phyloP scores from a whole-genome alignment of 495 filamentous ascomycete genomes.

The Copromyces sp. region DNA sequence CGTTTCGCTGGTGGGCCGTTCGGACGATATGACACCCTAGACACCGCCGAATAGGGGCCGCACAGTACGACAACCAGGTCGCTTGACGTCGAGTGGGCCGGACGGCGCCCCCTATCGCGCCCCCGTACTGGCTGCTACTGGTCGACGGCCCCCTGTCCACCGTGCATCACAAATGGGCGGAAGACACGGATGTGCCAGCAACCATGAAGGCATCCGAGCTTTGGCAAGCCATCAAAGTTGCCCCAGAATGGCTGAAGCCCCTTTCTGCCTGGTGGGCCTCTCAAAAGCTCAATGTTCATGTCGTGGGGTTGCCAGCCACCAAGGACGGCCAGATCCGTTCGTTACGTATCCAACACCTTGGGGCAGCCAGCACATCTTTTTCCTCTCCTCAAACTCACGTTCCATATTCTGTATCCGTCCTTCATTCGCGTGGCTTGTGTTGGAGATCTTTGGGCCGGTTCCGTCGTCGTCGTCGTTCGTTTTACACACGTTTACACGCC shows the following conservation, averaged over 20 bases:
- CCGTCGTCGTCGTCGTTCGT: constrained; percentile 9
- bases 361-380: constrained; percentile 11
- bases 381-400: constrained; percentile 10
- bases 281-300: constrained; percentile 3
- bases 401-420: constrained; percentile 16
- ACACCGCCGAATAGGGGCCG: not conserved
- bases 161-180: constrained; percentile 7
- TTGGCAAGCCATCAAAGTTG: constrained; percentile 1
- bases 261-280: constrained; percentile 11
- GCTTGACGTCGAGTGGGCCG: not conserved
- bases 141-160: not conserved
- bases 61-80: not conserved
- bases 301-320: constrained; percentile 13
- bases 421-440: constrained; percentile 14
- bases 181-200: constrained; percentile 3
- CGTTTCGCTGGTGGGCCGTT: not conserved
- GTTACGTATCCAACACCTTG: constrained; percentile 8
- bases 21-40: not conserved
- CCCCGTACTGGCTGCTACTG: not conserved
- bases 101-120: not conserved
- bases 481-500: constrained; percentile 1
- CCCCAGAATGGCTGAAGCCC: constrained; percentile 6
- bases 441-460: constrained; percentile 11
- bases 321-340: constrained; percentile 10
- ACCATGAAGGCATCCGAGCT: constrained; percentile 5